Base-by-base conservation (phyloP, 2,329 filamentous ascomycete species). In the Emmonsia crescens region DNA sequence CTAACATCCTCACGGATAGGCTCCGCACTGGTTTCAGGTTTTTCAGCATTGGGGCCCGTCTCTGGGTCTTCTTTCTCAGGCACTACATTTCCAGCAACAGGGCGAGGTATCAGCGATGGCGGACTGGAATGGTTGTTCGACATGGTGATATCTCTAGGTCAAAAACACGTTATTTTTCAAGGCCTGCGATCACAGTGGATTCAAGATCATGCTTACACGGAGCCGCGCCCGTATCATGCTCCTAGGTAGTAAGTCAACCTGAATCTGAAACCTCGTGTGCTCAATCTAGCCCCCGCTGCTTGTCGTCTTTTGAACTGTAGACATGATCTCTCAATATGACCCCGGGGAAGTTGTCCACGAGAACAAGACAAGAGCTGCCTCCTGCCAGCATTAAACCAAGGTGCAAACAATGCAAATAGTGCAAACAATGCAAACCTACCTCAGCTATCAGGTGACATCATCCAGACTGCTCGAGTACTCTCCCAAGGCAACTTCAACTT, bases 381-480 rank as follows among this genome's bases (percentile, higher is more conserved):
- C 27, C 49, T 16, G 8, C 29, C 10, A 36, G 1, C 12, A 38
- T 1, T 24, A n/a, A n/a, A n/a, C n/a, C n/a, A n/a, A n/a, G 33
- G 29, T 27, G 31, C 55, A 19, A 42, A 42, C 14, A 4, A 1
- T 49, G 29, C 24, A 46, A 42, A 60, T n/a, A 33, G n/a, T 56
- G 60, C 63, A 64, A 64, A 64, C 63, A 58, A 33, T 29, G 40
- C 60, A 60, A 62, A 62, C 46, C 57, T 2, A 14, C 10, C 14
- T 46, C 6, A 27, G 36, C 27, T 54, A 59, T 66, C 64, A 66
- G 63, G 64, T 67, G 66, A 66, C 66, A 64, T 66, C 63, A 61
- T 64, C 56, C 14, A 12, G 44, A 27, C n/a, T n/a, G 9, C 2
- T 16, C 40, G 5, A 38, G 27, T 3, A 29, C 24, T 36, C 10